A percentile compares a stretch with the other conserved stretches of the same genome.
Conservation (phyloP, 257 asterid genomes). For the Sherardia arvensis region DNA sequence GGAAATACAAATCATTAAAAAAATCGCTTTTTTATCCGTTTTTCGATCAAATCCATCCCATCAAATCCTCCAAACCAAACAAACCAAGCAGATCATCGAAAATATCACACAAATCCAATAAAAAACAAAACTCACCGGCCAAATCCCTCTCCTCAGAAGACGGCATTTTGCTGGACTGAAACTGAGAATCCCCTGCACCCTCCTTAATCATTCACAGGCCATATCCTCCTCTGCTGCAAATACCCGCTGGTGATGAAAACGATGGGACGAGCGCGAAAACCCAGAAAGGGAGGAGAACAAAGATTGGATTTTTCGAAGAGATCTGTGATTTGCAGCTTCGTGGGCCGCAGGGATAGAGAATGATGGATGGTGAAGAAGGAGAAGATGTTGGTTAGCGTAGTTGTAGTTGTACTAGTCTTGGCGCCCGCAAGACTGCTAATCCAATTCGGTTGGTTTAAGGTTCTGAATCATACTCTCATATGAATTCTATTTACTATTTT, state of each 20-base stretch:
- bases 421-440: background rate
- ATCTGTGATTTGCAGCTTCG: conserved; percentile 9
- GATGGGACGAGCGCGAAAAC: background rate
- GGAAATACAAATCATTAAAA: background rate
- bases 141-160: conserved; percentile 17
- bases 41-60: background rate
- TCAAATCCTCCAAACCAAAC: background rate
- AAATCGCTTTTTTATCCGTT: too few species aligned
- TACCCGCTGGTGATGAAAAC: background rate
- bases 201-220: conserved; percentile 7
- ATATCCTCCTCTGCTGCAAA: background rate
- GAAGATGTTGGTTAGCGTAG: background rate
- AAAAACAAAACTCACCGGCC: conserved; percentile 21
- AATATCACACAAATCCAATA: background rate
- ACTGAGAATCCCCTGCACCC: background rate
- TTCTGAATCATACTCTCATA: background rate
- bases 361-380: background rate
- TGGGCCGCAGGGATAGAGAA: background rate
- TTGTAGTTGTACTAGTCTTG: background rate
- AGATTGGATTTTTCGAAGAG: conserved; percentile 16
- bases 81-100: conserved; percentile 7
- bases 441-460: background rate
- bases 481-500: too few species aligned
- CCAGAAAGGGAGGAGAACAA: conserved; percentile 5
- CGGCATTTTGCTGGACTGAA: background rate